Evolutionary conservation across 345 rosid genomes (phyloP), one percentile per base, ranked within the genome.

Genomic region (Laguncularia racemosa): DNA sequence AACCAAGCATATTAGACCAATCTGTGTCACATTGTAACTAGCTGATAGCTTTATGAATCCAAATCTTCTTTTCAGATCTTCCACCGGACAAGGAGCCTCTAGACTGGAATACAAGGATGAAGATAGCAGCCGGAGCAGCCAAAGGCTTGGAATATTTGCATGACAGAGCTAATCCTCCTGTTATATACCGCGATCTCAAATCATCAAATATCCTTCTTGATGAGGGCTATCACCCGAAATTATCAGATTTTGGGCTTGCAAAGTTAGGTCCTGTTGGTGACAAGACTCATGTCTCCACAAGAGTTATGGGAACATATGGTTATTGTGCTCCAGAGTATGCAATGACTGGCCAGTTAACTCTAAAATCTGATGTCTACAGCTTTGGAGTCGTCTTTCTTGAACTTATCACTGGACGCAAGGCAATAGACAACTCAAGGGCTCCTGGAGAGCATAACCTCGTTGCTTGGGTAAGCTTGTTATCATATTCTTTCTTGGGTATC

Each of bases 261-360:
- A 93, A 89, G 67, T 68, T 93, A 46, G 99, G 99, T 13, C 99
- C 99, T 43, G 99, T 93, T 45, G 99, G 99, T 17, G 99, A 93
- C 67, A 86, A 93, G 70, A 89, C 99, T 56, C 99, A 93, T 46
- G 99, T 93, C 68, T 93, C 97, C 11, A 92, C 98, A 7, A 91
- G 99, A 59, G 99, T 93, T 57, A 93, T 93, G 99, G 99, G 99
- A 10, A 93, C 99, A n/a, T 86, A 93, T 47, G 99, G 97, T 64
- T 93, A 92, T 60, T 92, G 98, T 80, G 98, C 98, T 33, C 98
- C 98, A 0, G 98, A 92, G 65, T 92, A 92, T 62, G 99, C 99
- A 20, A 93, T 93, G 99, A 93, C 99, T 0, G 99, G 99, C 26
- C 99, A 93, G 46, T 95, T 93, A 33, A 93, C 99, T 43, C 62